phyloP scores from a whole-genome alignment of 352 stramenopile species.

The Elongisporangium anandrum region DNA sequence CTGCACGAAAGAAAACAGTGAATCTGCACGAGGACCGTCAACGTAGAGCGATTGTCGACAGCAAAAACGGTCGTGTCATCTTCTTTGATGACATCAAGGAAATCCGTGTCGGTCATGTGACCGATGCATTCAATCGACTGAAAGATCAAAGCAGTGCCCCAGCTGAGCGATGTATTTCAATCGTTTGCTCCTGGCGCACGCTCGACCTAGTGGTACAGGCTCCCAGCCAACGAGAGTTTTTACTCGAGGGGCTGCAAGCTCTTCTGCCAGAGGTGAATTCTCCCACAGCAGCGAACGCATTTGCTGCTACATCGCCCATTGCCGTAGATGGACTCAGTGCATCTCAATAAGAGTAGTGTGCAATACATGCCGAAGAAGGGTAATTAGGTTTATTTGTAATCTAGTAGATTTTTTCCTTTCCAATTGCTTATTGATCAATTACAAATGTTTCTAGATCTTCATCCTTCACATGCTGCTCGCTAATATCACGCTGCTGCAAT shows the following conservation, averaged over 20 bases:
- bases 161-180: conserved; percentile 46
- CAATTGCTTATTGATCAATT: conserved; percentile 24
- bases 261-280: conserved; percentile 14
- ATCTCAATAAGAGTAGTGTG: conserved; percentile 17
- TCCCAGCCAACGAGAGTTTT: conserved; percentile 44
- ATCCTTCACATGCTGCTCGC: conserved; percentile 39
- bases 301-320: not conserved
- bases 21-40: not conserved
- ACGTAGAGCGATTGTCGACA: conserved; percentile 3
- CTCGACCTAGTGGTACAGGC: conserved; percentile 55
- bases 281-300: not conserved
- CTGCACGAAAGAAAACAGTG: conserved; percentile 5
- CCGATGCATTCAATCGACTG: conserved; percentile 34
- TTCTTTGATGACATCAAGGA: conserved; percentile 45
- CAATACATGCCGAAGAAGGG: not conserved
- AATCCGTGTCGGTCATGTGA: conserved; percentile 46
- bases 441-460: conserved; percentile 57
- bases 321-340: conserved; percentile 2
- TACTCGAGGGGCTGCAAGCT: conserved; percentile 39
- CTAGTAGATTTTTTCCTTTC: not conserved
- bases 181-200: conserved; percentile 56
- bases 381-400: no score
- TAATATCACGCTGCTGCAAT: conserved; percentile 41
- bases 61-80: conserved; percentile 20
- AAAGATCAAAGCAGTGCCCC: conserved; percentile 21